A percentile compares a stretch with the other conserved stretches of the same genome.
Conservation (phyloP, 1,284 basidiomycete species). For the Cystobasidium sp. region DNA sequence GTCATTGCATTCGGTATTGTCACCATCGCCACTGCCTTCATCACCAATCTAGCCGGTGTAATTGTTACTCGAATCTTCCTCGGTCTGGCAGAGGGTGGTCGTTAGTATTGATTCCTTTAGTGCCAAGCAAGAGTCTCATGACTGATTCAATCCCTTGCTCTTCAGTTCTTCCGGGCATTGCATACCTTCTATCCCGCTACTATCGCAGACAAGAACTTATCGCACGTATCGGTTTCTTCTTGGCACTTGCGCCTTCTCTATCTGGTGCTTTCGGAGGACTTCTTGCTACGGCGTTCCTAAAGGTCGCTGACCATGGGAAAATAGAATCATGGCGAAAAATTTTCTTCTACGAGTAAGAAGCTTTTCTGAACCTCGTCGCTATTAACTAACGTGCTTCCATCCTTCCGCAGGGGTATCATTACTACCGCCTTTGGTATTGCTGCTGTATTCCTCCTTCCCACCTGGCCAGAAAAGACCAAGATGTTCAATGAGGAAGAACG, state of each 20-base stretch:
- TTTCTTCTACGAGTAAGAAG: constrained; percentile 48
- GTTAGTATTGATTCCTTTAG: neutral
- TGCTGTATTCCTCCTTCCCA: constrained; percentile 55
- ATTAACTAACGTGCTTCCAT: constrained; percentile 16
- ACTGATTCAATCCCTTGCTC: neutral
- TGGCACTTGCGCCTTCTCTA: constrained; percentile 47
- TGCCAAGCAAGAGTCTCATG: neutral
- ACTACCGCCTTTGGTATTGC: constrained; percentile 54
- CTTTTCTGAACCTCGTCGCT: neutral
- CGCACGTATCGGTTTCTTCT: constrained; percentile 51
- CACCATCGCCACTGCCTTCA: constrained; percentile 53
- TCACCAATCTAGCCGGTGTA: constrained; percentile 53
- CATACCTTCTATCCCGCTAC: constrained; percentile 51
- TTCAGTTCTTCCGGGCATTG: constrained; percentile 54
- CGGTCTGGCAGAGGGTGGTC: constrained; percentile 56
- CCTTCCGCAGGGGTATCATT: constrained; percentile 54
- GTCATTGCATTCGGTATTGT: constrained; percentile 46
- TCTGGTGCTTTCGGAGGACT: constrained; percentile 54
- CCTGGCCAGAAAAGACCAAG: constrained; percentile 54
- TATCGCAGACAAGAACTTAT: constrained; percentile 50
- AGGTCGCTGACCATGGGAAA: constrained; percentile 41
- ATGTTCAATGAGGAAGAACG: constrained; percentile 56
- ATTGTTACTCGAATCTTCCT: constrained; percentile 56
- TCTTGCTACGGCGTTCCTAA: constrained; percentile 41
- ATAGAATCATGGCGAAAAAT: constrained; percentile 55